These are phyloP conservation scores for Tricholoma terreum DNA, from an alignment of 768 basidiomycete species.

Conservation along the genomic window DNA sequence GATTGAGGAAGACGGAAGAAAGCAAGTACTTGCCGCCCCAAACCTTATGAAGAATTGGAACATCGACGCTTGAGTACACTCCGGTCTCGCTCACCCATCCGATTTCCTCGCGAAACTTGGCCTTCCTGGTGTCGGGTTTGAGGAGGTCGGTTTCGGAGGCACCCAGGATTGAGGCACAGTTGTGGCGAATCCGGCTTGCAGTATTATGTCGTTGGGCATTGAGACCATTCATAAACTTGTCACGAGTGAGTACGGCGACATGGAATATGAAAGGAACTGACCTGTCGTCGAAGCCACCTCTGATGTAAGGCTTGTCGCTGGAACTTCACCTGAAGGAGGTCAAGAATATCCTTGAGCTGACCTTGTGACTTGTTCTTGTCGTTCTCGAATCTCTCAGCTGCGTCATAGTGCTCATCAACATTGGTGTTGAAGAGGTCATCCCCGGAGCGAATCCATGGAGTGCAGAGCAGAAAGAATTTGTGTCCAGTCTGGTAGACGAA, in stretches of 20 bases:
- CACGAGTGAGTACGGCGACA: background rate
- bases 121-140: conserved; percentile 5
- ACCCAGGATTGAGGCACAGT: conserved; percentile 10
- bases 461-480: conserved; percentile 11
- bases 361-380: conserved; percentile 10
- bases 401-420: background rate
- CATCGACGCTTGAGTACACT: conserved; percentile 14
- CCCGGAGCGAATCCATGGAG: conserved; percentile 13
- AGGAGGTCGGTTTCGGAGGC: conserved; percentile 11
- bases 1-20: too few relatives aligned
- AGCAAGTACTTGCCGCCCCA: conserved; percentile 6
- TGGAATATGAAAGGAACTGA: background rate
- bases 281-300: conserved; percentile 1
- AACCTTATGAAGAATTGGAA: too few relatives aligned
- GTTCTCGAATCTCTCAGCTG: conserved; percentile 11
- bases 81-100: conserved; percentile 12
- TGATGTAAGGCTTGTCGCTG: background rate
- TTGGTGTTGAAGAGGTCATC: too few relatives aligned
- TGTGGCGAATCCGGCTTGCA: conserved; percentile 10
- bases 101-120: conserved; percentile 14
- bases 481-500: conserved; percentile 13
- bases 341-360: conserved; percentile 9
- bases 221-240: conserved; percentile 12
- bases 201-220: conserved; percentile 14
- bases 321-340: background rate